These are phyloP conservation scores for Geotrichum carabidarum DNA, from an alignment of 1,139 yeast species.

Conservation along the genomic window DNA sequence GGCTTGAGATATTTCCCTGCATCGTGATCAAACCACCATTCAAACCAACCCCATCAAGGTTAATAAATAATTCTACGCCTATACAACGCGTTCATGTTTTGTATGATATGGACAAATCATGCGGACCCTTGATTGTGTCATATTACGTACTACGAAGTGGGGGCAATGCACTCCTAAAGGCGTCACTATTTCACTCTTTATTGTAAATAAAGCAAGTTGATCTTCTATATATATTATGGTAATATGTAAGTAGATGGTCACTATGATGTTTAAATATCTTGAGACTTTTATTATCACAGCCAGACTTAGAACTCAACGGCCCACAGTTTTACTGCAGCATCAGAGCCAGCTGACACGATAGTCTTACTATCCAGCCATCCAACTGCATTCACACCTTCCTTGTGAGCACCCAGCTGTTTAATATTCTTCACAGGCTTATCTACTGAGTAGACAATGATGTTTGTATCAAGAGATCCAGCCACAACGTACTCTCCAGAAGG, in stretches of 20 bases:
- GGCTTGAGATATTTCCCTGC: too few species aligned
- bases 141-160: too few species aligned
- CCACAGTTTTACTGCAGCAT: conserved; percentile 80
- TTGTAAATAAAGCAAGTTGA: not conserved
- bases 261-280: too few species aligned
- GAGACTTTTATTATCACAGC: too few species aligned
- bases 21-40: too few species aligned
- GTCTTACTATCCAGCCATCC: conserved; percentile 54
- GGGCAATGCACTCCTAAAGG: too few species aligned
- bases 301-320: conserved; percentile 24
- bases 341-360: conserved; percentile 71
- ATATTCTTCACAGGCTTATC: conserved; percentile 70
- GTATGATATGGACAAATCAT: too few species aligned
- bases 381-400: conserved; percentile 75
- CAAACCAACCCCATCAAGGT: too few species aligned
- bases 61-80: too few species aligned
- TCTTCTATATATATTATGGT: not conserved
- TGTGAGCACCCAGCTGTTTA: conserved; percentile 76
- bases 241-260: not conserved
- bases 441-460: conserved; percentile 73
- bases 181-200: too few species aligned
- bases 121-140: too few species aligned
- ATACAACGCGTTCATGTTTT: too few species aligned
- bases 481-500: conserved; percentile 65
- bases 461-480: conserved; percentile 80